These are phyloP conservation scores for Tricholoma hemisulphureum DNA, from an alignment of 768 basidiomycete genomes.

Conservation along the genomic window DNA sequence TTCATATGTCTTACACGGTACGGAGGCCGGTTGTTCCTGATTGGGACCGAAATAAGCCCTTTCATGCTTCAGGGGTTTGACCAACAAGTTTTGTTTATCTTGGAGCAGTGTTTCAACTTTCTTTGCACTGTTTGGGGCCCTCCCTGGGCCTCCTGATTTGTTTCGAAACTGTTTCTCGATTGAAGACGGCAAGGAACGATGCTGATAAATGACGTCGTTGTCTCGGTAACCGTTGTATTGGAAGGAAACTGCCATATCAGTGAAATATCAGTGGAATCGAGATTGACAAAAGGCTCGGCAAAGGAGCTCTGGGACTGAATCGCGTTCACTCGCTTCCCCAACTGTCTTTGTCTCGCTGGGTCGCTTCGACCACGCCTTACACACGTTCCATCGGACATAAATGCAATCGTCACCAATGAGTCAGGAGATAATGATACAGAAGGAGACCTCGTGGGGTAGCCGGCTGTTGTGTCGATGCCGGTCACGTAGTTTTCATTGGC, in stretches of 20 bases:
- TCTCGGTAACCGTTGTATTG: constrained; percentile 21
- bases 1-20: too few relatives aligned
- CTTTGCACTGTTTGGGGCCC: too few relatives aligned
- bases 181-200: too few relatives aligned
- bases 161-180: too few relatives aligned
- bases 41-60: too few relatives aligned
- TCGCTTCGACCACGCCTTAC: neutral
- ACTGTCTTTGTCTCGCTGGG: neutral
- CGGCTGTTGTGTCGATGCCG: neutral
- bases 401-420: neutral
- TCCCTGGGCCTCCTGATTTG: too few relatives aligned
- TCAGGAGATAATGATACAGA: neutral
- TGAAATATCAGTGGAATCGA: neutral
- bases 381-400: neutral
- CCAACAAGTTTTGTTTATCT: too few relatives aligned
- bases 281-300: neutral
- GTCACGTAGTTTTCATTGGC: neutral
- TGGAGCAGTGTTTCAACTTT: too few relatives aligned
- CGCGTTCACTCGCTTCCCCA: neutral
- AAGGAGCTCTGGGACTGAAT: neutral
- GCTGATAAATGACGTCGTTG: constrained; percentile 14
- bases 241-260: constrained; percentile 8
- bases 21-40: too few relatives aligned
- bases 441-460: neutral
- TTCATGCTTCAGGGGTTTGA: too few relatives aligned